Percentiles rank a stretch among this genome's conserved stretches.
These are phyloP conservation scores for Globisporangium uncinulatum DNA, from an alignment of 352 stramenopile genomes.

Conservation along the genomic window DNA sequence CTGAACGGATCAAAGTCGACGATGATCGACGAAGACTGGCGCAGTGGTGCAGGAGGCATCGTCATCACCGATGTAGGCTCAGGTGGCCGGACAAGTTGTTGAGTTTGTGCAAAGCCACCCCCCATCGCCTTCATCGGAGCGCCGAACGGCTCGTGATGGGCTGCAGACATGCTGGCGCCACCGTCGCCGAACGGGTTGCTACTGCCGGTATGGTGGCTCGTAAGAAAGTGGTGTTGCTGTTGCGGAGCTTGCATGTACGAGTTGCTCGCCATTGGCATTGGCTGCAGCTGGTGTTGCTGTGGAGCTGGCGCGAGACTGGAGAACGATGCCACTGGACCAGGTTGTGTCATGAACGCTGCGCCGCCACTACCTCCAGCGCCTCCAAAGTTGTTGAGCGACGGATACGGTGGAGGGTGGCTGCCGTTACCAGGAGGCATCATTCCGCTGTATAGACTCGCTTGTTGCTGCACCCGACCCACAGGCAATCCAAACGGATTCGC, in stretches of 20 bases:
- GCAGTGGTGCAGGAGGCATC: slow-evolving; percentile 18
- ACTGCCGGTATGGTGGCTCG: slow-evolving; percentile 40
- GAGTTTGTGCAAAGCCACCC: slow-evolving; percentile 5
- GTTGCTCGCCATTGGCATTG: slow-evolving; percentile 10
- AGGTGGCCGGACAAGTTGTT: slow-evolving; percentile 14
- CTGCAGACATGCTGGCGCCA: slow-evolving; percentile 24
- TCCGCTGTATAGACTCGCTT: slow-evolving; percentile 7
- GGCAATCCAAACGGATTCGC: slow-evolving; percentile 31
- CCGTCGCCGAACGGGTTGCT: slow-evolving; percentile 27
- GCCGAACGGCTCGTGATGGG: slow-evolving; percentile 44
- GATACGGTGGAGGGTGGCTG: slow-evolving; percentile 15
- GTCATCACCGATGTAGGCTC: slow-evolving; percentile 19
- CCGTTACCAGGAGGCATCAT: slow-evolving; percentile 22
- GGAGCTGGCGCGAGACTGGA: slow-evolving; percentile 22
- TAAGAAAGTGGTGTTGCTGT: slow-evolving; percentile 31
- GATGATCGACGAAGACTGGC: slow-evolving; percentile 38
- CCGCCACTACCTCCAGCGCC: slow-evolving; percentile 5
- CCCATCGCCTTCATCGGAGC: slow-evolving; percentile 17
- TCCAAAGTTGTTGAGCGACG: slow-evolving; percentile 16
- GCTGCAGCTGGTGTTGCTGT: slow-evolving; percentile 16
- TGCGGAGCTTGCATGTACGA: slow-evolving; percentile 24
- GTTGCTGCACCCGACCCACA: slow-evolving; percentile 8
- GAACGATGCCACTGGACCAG: slow-evolving; percentile 32
- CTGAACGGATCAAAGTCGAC: slow-evolving; percentile 75
- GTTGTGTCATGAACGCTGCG: slow-evolving; percentile 64